Conservation (phyloP, 2,329 filamentous ascomycete species). For the Penicillium vulpinum region DNA sequence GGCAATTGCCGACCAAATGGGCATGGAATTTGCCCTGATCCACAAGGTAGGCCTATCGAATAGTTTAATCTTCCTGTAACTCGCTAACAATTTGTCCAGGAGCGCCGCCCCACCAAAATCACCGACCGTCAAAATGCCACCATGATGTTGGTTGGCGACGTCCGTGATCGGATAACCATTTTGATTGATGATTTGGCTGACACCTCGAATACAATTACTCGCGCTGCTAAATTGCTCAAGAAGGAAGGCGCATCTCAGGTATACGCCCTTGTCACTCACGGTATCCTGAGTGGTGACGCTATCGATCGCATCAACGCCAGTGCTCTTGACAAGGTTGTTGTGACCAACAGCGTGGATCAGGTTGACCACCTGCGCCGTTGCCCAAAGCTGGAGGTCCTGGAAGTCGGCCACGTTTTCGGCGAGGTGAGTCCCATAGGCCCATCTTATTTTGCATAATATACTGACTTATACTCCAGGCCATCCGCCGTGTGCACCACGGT, state of each 20-base stretch:
- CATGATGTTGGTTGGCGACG: conserved; percentile 93
- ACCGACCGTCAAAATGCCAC: conserved; percentile 76
- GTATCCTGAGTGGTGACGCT: conserved; percentile 91
- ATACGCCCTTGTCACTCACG: conserved; percentile 90
- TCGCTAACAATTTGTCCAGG: conserved; percentile 52
- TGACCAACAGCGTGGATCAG: conserved; percentile 94
- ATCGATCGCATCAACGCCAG: conserved; percentile 93
- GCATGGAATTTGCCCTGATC: conserved; percentile 94
- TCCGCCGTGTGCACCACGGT: conserved; percentile 92
- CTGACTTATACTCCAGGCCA: conserved; percentile 58
- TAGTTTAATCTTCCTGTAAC: conserved; percentile 4
- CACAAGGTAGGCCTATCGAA: conserved; percentile 72
- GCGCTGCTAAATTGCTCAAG: conserved; percentile 94
- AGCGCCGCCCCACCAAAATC: conserved; percentile 84
- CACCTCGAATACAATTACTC: conserved; percentile 94
- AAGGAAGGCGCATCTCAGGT: conserved; percentile 86
- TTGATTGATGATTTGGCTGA: conserved; percentile 93
- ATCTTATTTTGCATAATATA: conserved; percentile 6
- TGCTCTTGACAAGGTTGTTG: conserved; percentile 86
- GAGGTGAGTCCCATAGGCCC: conserved; percentile 58
- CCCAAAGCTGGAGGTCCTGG: conserved; percentile 86
- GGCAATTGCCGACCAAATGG: conserved; percentile 87
- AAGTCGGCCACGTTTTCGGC: conserved; percentile 84
- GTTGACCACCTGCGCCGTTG: conserved; percentile 74
- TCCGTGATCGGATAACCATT: conserved; percentile 78